A percentile compares a stretch with the other conserved stretches of the same genome.
phyloP scores from a whole-genome alignment of 495 filamentous ascomycete species.

The Aspergillus leporis region DNA sequence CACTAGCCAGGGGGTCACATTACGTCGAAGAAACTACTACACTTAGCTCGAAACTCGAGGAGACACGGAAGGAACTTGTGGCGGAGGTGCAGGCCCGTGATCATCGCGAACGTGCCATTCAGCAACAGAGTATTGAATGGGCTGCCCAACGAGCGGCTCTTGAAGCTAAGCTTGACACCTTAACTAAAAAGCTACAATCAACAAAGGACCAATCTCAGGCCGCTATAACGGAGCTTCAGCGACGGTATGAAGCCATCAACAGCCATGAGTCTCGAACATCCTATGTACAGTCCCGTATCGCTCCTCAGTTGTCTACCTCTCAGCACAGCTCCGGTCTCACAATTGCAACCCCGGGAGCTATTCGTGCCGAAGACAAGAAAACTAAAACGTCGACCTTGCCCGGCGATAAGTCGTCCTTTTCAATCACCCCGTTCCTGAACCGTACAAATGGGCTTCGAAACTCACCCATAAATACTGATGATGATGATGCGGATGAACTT shows the following conservation, averaged over 20 bases:
- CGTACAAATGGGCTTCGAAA: constrained; percentile 60
- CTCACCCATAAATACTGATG: constrained; percentile 38
- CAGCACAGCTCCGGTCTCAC: constrained; percentile 51
- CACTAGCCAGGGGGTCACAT: constrained; percentile 49
- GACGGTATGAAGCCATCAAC: constrained; percentile 36
- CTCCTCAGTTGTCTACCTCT: constrained; percentile 43
- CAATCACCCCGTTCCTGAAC: constrained; percentile 90
- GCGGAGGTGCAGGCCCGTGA: constrained; percentile 38
- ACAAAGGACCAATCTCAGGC: constrained; percentile 71
- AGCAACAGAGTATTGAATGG: constrained; percentile 42
- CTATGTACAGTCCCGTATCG: constrained; percentile 25
- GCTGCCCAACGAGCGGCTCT: constrained; percentile 57
- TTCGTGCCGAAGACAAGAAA: constrained; percentile 54
- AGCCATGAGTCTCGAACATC: constrained; percentile 21
- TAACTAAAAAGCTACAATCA: constrained; percentile 64
- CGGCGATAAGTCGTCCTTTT: constrained; percentile 87
- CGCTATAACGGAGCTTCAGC: constrained; percentile 44
- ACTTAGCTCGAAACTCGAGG: constrained; percentile 41
- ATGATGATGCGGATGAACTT: constrained; percentile 32
- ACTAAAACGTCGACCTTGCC: constrained; percentile 54
- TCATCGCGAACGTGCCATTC: constrained; percentile 31
- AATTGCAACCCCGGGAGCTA: constrained; percentile 69
- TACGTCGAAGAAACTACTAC: constrained; percentile 47
- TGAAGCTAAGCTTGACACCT: constrained; percentile 66
- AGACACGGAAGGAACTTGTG: constrained; percentile 43